Conservation (phyloP, 2,329 filamentous ascomycete species). For the Xylaria sp. region DNA sequence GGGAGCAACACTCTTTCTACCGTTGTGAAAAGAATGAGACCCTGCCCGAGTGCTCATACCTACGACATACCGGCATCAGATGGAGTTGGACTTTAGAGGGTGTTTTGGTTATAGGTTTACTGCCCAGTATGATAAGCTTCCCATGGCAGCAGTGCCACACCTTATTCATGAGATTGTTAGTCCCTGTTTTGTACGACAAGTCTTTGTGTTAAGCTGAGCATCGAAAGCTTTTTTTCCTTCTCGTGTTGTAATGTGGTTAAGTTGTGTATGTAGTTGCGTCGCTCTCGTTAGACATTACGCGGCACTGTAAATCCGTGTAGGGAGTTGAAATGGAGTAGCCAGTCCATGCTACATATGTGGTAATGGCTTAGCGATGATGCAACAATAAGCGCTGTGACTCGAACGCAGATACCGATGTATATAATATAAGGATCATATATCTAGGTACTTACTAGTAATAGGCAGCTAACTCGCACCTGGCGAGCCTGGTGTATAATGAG, state of each 20-base stretch:
- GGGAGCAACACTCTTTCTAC: neutral
- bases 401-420: neutral
- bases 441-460: neutral
- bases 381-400: constrained; percentile 3
- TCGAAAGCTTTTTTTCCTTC: constrained; percentile 1
- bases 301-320: neutral
- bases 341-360: neutral
- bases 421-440: neutral
- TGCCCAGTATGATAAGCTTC: constrained; percentile 11
- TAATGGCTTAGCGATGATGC: neutral
- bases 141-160: constrained; percentile 27
- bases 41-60: neutral
- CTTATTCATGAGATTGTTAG: constrained; percentile 24
- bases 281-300: no score
- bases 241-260: neutral
- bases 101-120: neutral
- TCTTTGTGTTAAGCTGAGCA: constrained; percentile 8
- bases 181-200: constrained; percentile 15
- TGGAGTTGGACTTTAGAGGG: constrained; percentile 2
- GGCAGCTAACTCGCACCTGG: neutral
- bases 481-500: no score
- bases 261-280: no score
- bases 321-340: neutral
- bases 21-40: neutral
- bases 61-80: constrained; percentile 9